Evolutionary conservation across 2,329 filamentous ascomycete species (phyloP).

Genomic region (Colletotrichum salicis): DNA sequence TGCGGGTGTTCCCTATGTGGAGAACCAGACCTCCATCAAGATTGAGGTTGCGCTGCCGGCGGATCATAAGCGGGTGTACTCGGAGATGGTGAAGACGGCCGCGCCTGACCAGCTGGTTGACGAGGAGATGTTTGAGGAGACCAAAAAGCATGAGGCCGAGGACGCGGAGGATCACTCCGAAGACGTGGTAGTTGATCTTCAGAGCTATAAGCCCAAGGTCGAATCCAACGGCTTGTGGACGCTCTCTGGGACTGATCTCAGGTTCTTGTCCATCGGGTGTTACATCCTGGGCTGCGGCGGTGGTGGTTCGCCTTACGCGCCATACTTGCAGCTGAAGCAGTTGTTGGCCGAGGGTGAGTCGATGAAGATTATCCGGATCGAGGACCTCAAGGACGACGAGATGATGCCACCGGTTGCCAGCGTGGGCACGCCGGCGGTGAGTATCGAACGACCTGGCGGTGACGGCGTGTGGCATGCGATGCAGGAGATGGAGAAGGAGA

Average conservation of each 20-base stretch:
- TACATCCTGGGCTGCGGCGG: constrained; percentile 41
- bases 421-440: constrained; percentile 39
- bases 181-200: constrained; percentile 15
- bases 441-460: constrained; percentile 36
- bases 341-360: constrained; percentile 35
- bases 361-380: constrained; percentile 36
- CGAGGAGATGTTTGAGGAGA: constrained; percentile 32
- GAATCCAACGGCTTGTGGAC: constrained; percentile 35
- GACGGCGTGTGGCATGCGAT: constrained; percentile 35
- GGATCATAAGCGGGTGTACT: constrained; percentile 36
- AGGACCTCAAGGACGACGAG: constrained; percentile 38
- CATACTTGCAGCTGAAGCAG: constrained; percentile 38
- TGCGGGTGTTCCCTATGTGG: constrained; percentile 38
- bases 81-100: constrained; percentile 16
- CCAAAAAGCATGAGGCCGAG: constrained; percentile 21
- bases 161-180: background rate
- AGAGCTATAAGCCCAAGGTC: constrained; percentile 29
- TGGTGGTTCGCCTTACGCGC: constrained; percentile 39
- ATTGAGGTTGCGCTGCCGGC: constrained; percentile 38
- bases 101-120: constrained; percentile 18
- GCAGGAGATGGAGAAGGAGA: constrained; percentile 30
- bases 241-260: constrained; percentile 38
- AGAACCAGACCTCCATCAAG: constrained; percentile 38
- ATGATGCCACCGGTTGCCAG: constrained; percentile 38
- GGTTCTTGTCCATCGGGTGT: constrained; percentile 40